Percentiles rank a stretch among this genome's conserved stretches.
Conservation (phyloP, 164 flowering plant genomes). For the Kalanchoe fedtschenkoi region DNA sequence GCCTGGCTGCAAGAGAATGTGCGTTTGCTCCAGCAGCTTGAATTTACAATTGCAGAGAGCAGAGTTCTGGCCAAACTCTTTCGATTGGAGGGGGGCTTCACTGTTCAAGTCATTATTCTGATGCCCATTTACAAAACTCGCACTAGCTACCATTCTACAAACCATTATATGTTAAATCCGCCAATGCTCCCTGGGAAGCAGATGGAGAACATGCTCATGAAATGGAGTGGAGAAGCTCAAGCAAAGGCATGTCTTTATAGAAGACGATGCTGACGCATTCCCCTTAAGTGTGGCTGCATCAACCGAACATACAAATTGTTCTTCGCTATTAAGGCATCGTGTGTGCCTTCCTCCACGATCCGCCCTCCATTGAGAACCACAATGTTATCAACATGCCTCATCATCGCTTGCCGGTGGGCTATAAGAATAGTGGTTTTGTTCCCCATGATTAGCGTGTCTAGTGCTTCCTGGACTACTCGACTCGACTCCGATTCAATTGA, state of each 20-base stretch:
- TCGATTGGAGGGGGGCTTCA: background rate
- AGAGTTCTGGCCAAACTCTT: background rate
- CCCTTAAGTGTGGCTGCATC: constrained; percentile 97
- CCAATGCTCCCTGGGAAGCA: background rate
- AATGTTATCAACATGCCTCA: constrained; percentile 97
- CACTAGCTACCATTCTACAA: background rate
- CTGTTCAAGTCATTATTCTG: background rate
- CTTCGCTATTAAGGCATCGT: constrained; percentile 65
- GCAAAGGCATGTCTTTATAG: constrained; percentile 20
- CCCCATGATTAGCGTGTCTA: constrained; percentile 93
- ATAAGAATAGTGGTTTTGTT: constrained; percentile 91
- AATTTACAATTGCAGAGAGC: background rate
- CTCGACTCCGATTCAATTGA: constrained; percentile 97
- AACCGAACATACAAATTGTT: constrained; percentile 80
- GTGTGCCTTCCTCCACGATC: constrained; percentile 91
- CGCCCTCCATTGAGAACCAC: constrained; percentile 92
- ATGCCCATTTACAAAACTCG: constrained; percentile 2
- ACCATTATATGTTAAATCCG: background rate
- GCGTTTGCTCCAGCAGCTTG: background rate
- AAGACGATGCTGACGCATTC: constrained; percentile 73
- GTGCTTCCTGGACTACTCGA: constrained; percentile 94
- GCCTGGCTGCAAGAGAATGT: background rate
- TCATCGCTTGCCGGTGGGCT: constrained; percentile 94
- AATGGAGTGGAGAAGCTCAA: background rate
- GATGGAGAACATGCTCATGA: background rate